Evolutionary conservation across 495 filamentous ascomycete species (phyloP).

Genomic region (Penicillium odoratum): DNA sequence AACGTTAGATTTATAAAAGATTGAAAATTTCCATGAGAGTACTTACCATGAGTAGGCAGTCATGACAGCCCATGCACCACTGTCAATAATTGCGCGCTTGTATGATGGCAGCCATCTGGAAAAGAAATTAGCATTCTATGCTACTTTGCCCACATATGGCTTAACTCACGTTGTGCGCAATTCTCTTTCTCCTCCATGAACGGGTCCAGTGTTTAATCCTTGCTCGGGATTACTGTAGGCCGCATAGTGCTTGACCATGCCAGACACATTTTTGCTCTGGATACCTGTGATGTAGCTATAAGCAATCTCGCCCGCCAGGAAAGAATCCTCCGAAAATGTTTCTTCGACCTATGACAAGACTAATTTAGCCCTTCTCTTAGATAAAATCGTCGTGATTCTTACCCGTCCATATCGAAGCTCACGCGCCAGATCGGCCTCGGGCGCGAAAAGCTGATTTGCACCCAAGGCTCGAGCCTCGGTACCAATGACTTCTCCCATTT

Average conservation of each 20-base stretch:
- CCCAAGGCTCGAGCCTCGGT: slow-evolving; percentile 63
- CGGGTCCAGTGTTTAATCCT: slow-evolving; percentile 66
- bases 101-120: slow-evolving; percentile 60
- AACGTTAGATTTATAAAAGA: background rate
- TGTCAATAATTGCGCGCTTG: slow-evolving; percentile 67
- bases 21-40: background rate
- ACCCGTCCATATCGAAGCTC: slow-evolving; percentile 66
- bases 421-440: slow-evolving; percentile 64
- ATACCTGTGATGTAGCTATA: slow-evolving; percentile 60
- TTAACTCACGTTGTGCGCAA: slow-evolving; percentile 56
- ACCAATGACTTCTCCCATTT: slow-evolving; percentile 62
- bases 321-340: slow-evolving; percentile 64
- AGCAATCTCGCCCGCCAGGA: slow-evolving; percentile 61
- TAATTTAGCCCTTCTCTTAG: background rate
- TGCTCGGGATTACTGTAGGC: slow-evolving; percentile 66
- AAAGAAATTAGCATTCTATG: background rate
- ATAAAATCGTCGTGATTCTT: slow-evolving; percentile 7
- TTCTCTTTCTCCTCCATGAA: slow-evolving; percentile 68
- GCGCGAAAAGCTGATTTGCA: slow-evolving; percentile 68
- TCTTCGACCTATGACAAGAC: slow-evolving; percentile 55
- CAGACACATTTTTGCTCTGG: slow-evolving; percentile 61
- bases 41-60: slow-evolving; percentile 62
- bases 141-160: background rate
- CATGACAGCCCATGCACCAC: slow-evolving; percentile 65
- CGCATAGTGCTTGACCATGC: slow-evolving; percentile 71